Conservation (phyloP, 768 basidiomycete species). For the Tulasnella sp. region DNA sequence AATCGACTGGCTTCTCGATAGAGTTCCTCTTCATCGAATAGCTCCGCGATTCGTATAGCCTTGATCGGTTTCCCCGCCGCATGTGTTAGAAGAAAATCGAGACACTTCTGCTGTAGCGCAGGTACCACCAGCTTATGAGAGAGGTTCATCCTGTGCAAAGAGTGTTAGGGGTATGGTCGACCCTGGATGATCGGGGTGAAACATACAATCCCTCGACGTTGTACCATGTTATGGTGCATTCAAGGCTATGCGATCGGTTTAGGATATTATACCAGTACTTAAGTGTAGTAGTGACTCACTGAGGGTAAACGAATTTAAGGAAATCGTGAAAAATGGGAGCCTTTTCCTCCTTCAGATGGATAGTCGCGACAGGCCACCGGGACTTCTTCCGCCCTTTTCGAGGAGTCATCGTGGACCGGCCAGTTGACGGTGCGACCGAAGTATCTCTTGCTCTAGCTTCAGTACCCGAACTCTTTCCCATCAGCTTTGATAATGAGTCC, state of each 20-base stretch:
- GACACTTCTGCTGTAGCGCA: slow-evolving; percentile 67
- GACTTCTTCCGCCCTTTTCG: not conserved
- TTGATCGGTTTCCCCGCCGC: slow-evolving; percentile 89
- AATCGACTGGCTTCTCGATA: slow-evolving; percentile 87
- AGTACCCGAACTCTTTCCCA: not conserved
- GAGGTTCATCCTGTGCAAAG: slow-evolving; percentile 50
- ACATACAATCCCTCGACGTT: slow-evolving; percentile 70
- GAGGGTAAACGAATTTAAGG: slow-evolving; percentile 85
- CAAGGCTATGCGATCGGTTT: slow-evolving; percentile 38
- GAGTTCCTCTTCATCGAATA: slow-evolving; percentile 80
- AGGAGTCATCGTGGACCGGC: not conserved
- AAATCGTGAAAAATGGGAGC: slow-evolving; percentile 88
- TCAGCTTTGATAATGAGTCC: not conserved
- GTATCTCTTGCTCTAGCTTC: not conserved
- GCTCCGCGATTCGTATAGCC: slow-evolving; percentile 83
- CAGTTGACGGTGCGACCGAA: not conserved
- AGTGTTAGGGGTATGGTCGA: not conserved
- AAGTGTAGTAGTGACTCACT: slow-evolving; percentile 39
- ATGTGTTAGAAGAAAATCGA: slow-evolving; percentile 80
- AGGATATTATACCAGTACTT: not conserved
- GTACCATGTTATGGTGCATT: slow-evolving; percentile 87
- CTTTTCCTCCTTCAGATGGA: slow-evolving; percentile 83
- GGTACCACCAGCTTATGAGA: slow-evolving; percentile 81
- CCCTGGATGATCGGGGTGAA: not conserved
- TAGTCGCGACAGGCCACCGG: slow-evolving; percentile 52